A percentile compares a stretch with the other conserved stretches of the same genome.
Conservation (phyloP, 2,329 filamentous ascomycete genomes). For the Pseudogymnoascus verrucosus region DNA sequence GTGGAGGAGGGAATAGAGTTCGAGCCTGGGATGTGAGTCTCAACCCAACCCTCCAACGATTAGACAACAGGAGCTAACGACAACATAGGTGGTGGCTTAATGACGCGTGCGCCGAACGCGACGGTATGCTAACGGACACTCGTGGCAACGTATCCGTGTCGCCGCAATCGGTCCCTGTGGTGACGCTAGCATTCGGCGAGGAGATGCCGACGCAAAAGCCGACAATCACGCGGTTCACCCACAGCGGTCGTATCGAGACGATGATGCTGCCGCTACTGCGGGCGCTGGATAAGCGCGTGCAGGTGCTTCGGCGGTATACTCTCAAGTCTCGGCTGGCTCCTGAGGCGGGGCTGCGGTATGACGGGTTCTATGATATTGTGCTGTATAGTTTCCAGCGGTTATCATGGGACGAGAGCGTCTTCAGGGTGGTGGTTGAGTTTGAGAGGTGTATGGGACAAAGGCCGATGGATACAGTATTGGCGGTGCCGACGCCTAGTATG, state of each 20-base stretch:
- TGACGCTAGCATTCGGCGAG: constrained; percentile 44
- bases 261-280: constrained; percentile 43
- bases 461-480: constrained; percentile 35
- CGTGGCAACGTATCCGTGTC: constrained; percentile 39
- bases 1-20: constrained; percentile 17
- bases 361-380: constrained; percentile 43
- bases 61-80: constrained; percentile 16
- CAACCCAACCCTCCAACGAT: background rate
- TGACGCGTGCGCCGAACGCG: constrained; percentile 46
- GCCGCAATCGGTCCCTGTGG: constrained; percentile 34
- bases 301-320: constrained; percentile 44
- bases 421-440: constrained; percentile 32
- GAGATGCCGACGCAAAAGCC: constrained; percentile 36
- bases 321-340: constrained; percentile 46
- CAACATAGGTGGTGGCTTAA: constrained; percentile 48
- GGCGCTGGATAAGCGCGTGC: constrained; percentile 41
- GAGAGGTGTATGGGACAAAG: constrained; percentile 37
- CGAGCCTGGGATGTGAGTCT: constrained; percentile 41
- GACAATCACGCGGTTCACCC: constrained; percentile 36
- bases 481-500: constrained; percentile 45
- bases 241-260: constrained; percentile 35
- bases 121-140: constrained; percentile 43
- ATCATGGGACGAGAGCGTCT: background rate
- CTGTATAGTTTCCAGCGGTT: background rate
- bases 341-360: constrained; percentile 45